Evolutionary conservation across 306 rosid species (phyloP).

Genomic region (Oxytropis ochrocephala): DNA sequence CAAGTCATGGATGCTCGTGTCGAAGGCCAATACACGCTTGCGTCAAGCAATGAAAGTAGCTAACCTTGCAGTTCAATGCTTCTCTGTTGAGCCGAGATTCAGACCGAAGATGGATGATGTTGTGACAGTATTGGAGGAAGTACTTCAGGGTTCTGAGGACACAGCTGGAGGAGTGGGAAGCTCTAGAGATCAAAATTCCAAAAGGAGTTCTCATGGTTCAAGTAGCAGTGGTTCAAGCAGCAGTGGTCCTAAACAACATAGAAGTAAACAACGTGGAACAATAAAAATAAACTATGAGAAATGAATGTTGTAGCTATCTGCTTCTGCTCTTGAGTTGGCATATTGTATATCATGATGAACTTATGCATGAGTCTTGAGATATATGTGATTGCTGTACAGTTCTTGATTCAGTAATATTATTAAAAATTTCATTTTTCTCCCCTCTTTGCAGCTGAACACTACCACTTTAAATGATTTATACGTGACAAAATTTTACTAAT

Average conservation of each 20-base stretch:
- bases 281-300: constrained; percentile 10
- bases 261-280: constrained; percentile 20
- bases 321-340: constrained; percentile 24
- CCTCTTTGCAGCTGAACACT: background rate
- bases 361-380: background rate
- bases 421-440: background rate
- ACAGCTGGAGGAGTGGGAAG: constrained; percentile 11
- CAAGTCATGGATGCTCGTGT: constrained; percentile 77
- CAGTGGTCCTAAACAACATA: constrained; percentile 24
- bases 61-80: constrained; percentile 59
- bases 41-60: constrained; percentile 58
- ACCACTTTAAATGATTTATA: background rate
- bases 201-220: constrained; percentile 26
- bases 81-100: constrained; percentile 57
- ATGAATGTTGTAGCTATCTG: constrained; percentile 15
- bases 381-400: constrained; percentile 43
- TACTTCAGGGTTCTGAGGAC: constrained; percentile 49
- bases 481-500: too few relatives aligned
- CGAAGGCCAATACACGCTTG: constrained; percentile 65
- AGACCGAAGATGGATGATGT: constrained; percentile 82
- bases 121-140: constrained; percentile 58
- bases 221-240: constrained; percentile 31
- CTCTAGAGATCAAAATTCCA: constrained; percentile 22
- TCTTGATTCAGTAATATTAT: constrained; percentile 18
- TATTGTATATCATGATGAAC: constrained; percentile 26